Base-by-base conservation (phyloP, 2,329 filamentous ascomycete species). In the Aspergillus japonicus region DNA sequence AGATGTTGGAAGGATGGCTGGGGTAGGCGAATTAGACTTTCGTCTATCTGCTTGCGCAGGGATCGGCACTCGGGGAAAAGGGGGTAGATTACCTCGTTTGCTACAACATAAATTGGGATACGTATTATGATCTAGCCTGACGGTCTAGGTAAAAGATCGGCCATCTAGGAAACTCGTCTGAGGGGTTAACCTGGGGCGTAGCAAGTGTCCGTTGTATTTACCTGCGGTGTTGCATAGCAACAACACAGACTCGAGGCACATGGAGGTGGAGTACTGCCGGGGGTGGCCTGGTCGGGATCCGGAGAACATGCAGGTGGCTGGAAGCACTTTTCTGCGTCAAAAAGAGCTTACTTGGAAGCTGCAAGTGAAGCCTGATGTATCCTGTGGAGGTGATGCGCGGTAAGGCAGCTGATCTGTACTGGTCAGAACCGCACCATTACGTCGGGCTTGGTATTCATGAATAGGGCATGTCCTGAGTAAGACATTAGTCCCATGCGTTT, bases 61-160 rank as follows among this genome's bases (percentile, higher is more conserved):
- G 53, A 55, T 55, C 53, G 53, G 53, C 53, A 14, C n/a, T 47
- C 53, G 53, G 53, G 47, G 53, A 35, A 55, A 55, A 55, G 42
- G 42, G 24, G 42, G 53, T 19, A 26, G 35, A 21, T 39, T 19
- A 44, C 39, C 39, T 44, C 39, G 39, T 44, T 44, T 5, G 39
- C 39, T 44, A 19, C 16, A 19, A n/a, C 16, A n/a, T 44, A 16
- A 44, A 44, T 44, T 44, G 16, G 7, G 16, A 16, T 16, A 44
- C 39, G 39, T 44, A 44, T 44, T 16, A 44, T 44, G 16, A 44
- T 44, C 16, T 44, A 16, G 16, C 19, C 39, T 16, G 39, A 44
- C 39, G 6, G 14, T 44, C 39, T 44, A 19, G 39, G 39, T 44
- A 44, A 19, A 44, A 44, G 5, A 16, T 44, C 39, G 16, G 39